phyloP scores from a whole-genome alignment of 2,329 filamentous ascomycete genomes.

The Colletotrichum orchidophilum region DNA sequence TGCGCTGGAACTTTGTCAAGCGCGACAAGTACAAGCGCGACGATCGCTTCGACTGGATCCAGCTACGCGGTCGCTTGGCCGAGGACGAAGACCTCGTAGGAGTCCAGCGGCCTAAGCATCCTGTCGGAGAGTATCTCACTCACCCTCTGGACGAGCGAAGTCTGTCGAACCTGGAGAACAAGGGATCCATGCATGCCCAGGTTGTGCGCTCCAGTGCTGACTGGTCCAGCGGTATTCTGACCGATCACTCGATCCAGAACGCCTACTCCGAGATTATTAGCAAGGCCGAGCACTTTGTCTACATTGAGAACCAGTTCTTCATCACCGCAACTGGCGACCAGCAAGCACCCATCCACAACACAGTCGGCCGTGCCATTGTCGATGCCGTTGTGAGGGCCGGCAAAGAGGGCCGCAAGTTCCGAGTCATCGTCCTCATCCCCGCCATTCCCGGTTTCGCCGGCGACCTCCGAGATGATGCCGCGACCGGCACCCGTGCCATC shows the following conservation, averaged over 20 bases:
- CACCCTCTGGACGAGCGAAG: conserved; percentile 79
- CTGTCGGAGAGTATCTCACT: conserved; percentile 85
- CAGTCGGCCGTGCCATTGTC: conserved; percentile 87
- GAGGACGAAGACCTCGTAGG: conserved; percentile 86
- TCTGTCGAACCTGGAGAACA: conserved; percentile 69
- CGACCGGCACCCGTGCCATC: conserved; percentile 87
- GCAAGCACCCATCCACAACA: conserved; percentile 86
- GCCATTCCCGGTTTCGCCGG: conserved; percentile 94
- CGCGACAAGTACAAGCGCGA: conserved; percentile 98
- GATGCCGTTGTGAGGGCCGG: conserved; percentile 85
- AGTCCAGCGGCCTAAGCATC: conserved; percentile 88
- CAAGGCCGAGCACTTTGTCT: conserved; percentile 90
- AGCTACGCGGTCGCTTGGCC: conserved; percentile 78
- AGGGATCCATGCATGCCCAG: conserved; percentile 83
- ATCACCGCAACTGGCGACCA: conserved; percentile 93
- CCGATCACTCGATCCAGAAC: conserved; percentile 86
- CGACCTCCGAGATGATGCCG: conserved; percentile 84
- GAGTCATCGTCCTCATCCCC: conserved; percentile 89
- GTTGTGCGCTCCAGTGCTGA: conserved; percentile 90
- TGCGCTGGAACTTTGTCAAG: conserved; percentile 97
- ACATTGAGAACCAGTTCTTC: conserved; percentile 99
- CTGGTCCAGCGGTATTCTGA: conserved; percentile 92
- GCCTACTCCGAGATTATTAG: conserved; percentile 87
- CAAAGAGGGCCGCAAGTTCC: conserved; percentile 87
- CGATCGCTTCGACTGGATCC: conserved; percentile 83